Base-by-base conservation (phyloP, 192 early-diverging fungal species). In the Backusella morwellensis region DNA sequence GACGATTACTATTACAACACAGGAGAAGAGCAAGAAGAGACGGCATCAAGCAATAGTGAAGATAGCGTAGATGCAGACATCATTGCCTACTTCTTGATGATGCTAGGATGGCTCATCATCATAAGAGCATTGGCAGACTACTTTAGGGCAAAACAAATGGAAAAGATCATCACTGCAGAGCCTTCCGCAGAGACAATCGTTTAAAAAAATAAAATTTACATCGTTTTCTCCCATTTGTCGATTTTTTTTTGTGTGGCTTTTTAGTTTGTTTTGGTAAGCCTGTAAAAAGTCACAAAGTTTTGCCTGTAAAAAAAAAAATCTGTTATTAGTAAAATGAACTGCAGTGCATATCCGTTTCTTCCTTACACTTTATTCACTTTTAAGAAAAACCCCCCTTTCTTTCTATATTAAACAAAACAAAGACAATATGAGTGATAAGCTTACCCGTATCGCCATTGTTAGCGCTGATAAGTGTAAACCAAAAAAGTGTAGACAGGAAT, bases 401-500 rank as follows among this genome's bases (percentile, higher is more conserved):
- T 54, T 47, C 29, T 70, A 14, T 70, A 23, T 70, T 21, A 26
- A 70, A 26, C 5, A 14, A 66, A 29, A 63, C 26, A 21, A 74
- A 41, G 17, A 38, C 0, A 81, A 35, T 4, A 98, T 97, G 96
- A 87, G 89, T 66, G 95, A 96, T 80, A 93, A 93, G 73, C 89
- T 95, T 50, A 95, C 95, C 4, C 92, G 97, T 88, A 95, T 98
- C 68, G 97, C 97, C 75, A 96, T 99, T 84, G 94, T 99, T 84
- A 91, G 80, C 77, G 79, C 85, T 26, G 97, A 99, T 93, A 98
- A 96, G 87, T 99, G 97, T 87, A 97, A 97, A 87, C 97, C 97
- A 21, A 99, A 99, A 87, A 97, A 98, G 83, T 99, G 97, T 81
- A 88, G 95, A 83, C 97, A 97, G 81, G 97, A 99, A 85, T 99